Percentiles rank a stretch among this genome's conserved stretches.
phyloP scores from a whole-genome alignment of 805 yeast species.

The Saturnispora zaruensis region DNA sequence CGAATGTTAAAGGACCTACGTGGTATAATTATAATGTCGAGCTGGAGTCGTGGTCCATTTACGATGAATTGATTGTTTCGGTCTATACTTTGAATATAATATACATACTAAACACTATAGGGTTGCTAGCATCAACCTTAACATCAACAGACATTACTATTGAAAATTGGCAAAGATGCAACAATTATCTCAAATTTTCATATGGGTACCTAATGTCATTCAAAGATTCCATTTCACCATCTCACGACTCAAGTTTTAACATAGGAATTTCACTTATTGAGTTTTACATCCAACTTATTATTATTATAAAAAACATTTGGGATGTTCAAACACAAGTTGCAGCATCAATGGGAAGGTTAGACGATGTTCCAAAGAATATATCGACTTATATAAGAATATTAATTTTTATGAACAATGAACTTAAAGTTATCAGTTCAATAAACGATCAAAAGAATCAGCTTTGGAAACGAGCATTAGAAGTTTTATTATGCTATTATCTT shows the following conservation, averaged over 20 bases:
- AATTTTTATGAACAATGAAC: slow-evolving; percentile 14
- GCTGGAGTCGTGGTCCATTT: slow-evolving; percentile 3
- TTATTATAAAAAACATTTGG: slow-evolving; percentile 19
- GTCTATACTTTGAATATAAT: slow-evolving; percentile 16
- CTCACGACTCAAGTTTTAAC: slow-evolving; percentile 5
- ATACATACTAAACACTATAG: slow-evolving; percentile 15
- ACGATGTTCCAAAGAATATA: slow-evolving; percentile 20
- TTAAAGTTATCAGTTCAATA: neutral
- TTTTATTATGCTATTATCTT: slow-evolving; percentile 21
- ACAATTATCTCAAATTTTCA: slow-evolving; percentile 19
- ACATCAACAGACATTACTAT: neutral
- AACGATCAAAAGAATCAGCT: neutral
- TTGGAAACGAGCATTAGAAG: slow-evolving; percentile 14
- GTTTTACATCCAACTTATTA: slow-evolving; percentile 19
- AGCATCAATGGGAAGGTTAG: slow-evolving; percentile 19
- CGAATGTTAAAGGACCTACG: neutral
- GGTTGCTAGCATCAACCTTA: slow-evolving; percentile 11
- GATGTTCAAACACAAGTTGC: slow-evolving; percentile 16
- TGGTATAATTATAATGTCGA: slow-evolving; percentile 15
- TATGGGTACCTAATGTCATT: slow-evolving; percentile 16
- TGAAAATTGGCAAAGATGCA: slow-evolving; percentile 19
- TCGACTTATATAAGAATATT: slow-evolving; percentile 17
- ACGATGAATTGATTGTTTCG: slow-evolving; percentile 20
- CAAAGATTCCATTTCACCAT: slow-evolving; percentile 9
- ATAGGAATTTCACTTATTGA: slow-evolving; percentile 15